phyloP scores from a whole-genome alignment of 1,284 basidiomycete genomes.

The Cutaneotrichosporon sp. region DNA sequence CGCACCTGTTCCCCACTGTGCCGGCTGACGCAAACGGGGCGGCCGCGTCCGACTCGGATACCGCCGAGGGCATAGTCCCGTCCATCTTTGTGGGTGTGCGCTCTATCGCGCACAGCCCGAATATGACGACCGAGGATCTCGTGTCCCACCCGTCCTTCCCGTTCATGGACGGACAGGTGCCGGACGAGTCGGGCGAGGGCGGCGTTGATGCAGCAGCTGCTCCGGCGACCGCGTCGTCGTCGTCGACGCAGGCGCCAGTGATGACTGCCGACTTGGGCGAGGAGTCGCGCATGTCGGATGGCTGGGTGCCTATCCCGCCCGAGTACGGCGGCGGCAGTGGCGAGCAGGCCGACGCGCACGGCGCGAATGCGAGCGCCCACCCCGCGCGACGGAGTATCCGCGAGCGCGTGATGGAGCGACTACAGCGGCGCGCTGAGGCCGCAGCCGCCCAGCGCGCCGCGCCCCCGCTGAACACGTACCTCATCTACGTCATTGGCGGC shows the following conservation, averaged over 20 bases:
- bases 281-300: not conserved
- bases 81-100: slow-evolving; percentile 46
- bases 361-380: not conserved
- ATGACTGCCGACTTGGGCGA: slow-evolving; percentile 5
- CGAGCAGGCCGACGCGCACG: no score
- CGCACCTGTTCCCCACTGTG: slow-evolving; percentile 42
- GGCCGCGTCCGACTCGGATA: slow-evolving; percentile 1
- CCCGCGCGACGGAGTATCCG: slow-evolving; percentile 22
- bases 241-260: not conserved
- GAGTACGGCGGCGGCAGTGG: no score
- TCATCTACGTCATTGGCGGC: slow-evolving; percentile 54
- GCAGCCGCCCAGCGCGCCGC: slow-evolving; percentile 4
- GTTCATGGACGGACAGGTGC: slow-evolving; percentile 36
- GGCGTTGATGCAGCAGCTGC: not conserved
- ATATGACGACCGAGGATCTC: slow-evolving; percentile 36
- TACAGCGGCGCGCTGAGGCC: slow-evolving; percentile 2
- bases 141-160: slow-evolving; percentile 39
- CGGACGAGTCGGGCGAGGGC: slow-evolving; percentile 5
- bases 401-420: slow-evolving; percentile 24
- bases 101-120: slow-evolving; percentile 35
- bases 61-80: slow-evolving; percentile 34
- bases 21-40: slow-evolving; percentile 7
- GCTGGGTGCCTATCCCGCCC: no score
- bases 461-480: slow-evolving; percentile 37
- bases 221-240: not conserved